Evolutionary conservation across 176 grass and related monocot species (phyloP), one percentile per base, ranked within the genome.

Genomic region (Metroxylon sagu): DNA sequence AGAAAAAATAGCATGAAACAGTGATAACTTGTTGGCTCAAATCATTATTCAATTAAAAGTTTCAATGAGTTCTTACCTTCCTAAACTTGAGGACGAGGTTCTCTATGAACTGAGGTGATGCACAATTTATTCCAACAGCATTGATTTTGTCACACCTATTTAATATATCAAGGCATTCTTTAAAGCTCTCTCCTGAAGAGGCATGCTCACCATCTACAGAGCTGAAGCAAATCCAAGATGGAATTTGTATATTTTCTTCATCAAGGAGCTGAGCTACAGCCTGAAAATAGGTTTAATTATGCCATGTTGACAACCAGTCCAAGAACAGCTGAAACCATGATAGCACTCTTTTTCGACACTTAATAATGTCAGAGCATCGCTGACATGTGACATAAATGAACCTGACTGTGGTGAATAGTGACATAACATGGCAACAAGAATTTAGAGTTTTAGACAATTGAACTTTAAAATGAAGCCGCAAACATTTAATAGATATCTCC

Each of bases 221-320:
- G 60, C 84, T 88, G 80, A 93, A 93, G 75, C 84, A 84, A 61
- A 93, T 84, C 89, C 89, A 93, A 50, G 84, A 93, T 19, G 89
- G 89, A 6, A 87, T 70, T 60, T 87, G 74, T 56, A 35, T 35
- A 10, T 43, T 43, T 43, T 43, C 84, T 54, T 93, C 84, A 50
- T 93, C 73, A 29, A 93, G 80, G 29, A 93, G 84, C 67, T 82
- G 74, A 26, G 71, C 66, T 49, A 93, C 57, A 76, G 84, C 89
- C 89, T 93, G 18, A 18, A 79, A 14, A 17, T 8, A 4, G 8
- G 35, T 43, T 35, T 7, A 35, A 35, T 35, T 35, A 35, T 35
- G 31, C 8, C 31, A 31, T 6, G 29, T 31, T 31, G 31, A 10
- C 31, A 35, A 35, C 8, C 31, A 1, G 31, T 35, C 31, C 7